Base-by-base conservation (phyloP, 1,139 yeast genomes). In the Geotrichum aggregatum region DNA sequence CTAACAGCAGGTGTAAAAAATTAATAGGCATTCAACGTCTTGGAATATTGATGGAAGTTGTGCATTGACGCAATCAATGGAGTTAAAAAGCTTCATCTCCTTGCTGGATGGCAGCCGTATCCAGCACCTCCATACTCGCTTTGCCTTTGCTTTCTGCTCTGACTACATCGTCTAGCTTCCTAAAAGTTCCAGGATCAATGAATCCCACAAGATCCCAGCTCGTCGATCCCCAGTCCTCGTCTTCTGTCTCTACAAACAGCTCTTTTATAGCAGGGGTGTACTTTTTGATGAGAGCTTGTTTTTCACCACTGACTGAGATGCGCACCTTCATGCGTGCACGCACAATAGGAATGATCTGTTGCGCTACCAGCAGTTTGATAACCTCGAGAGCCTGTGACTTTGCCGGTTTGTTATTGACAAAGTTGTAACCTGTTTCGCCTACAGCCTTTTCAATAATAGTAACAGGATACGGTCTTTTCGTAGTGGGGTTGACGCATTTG, bases 331-430 rank as follows among this genome's bases (percentile, higher is more conserved):
- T 92, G 63, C 86, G 85, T 0, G 98, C 98, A 60, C 98, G 77
- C 0, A 89, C 95, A 57, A 92, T 91, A 10, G 98, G 98, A 40
- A 92, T 84, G 44, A 89, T 73, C 66, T 92, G 98, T 61, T 80
- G 79, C 36, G 82, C 79, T 7, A 87, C 84, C 50, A 92, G 73
- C 50, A 85, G 67, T 64, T 82, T 87, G 60, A 94, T 91, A 3
- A 96, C 97, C 55, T 92, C 98, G 51, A 94, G 71, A 0, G 98
- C 98, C 66, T 89, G 97, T 8, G 80, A 75, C 68, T 92, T 92
- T 34, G 96, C 87, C 1, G 88, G 77, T 61, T 85, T 86, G 51
- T 82, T 81, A n/a, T 91, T 79, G 36, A 81, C 82, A 58, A 87
- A 77, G 66, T 88, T 91, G 67, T 85, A 88, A 58, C 89, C 91